Conservation (phyloP, 495 filamentous ascomycete genomes). For the Haplographium delicatum region DNA sequence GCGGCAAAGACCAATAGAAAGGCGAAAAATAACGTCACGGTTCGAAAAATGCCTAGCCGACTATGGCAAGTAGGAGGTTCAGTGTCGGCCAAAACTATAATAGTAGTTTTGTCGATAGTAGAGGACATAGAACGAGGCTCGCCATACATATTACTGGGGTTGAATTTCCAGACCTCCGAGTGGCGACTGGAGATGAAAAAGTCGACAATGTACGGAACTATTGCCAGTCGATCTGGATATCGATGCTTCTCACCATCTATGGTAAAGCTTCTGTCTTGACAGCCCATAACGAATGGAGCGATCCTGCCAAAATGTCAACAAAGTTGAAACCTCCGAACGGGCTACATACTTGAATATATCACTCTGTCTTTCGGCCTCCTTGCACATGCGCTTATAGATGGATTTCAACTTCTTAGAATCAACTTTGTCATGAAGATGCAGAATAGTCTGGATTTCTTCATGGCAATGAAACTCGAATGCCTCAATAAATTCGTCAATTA, state of each 20-base stretch:
- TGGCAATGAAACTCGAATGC: conserved; percentile 30
- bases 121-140: conserved; percentile 1
- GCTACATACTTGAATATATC: conserved; percentile 21
- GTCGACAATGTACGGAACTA: conserved; percentile 1
- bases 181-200: conserved; percentile 4
- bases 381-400: not conserved
- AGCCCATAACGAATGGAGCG: conserved; percentile 14
- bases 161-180: conserved; percentile 8
- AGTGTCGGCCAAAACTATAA: too few relatives aligned
- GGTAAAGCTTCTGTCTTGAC: conserved; percentile 10
- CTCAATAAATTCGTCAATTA: conserved; percentile 34
- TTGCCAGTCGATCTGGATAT: not conserved
- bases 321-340: not conserved
- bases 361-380: conserved; percentile 7
- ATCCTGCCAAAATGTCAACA: not conserved
- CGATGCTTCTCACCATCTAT: conserved; percentile 6
- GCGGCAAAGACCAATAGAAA: too few relatives aligned
- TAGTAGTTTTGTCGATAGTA: too few relatives aligned
- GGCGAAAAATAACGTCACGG: too few relatives aligned
- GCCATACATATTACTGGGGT: conserved; percentile 9
- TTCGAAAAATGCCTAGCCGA: too few relatives aligned
- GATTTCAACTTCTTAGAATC: conserved; percentile 1
- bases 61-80: too few relatives aligned
- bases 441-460: conserved; percentile 30
- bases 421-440: conserved; percentile 13